These are phyloP conservation scores for Aspergillus bertholletiae DNA, from an alignment of 495 filamentous ascomycete genomes.

Conservation along the genomic window DNA sequence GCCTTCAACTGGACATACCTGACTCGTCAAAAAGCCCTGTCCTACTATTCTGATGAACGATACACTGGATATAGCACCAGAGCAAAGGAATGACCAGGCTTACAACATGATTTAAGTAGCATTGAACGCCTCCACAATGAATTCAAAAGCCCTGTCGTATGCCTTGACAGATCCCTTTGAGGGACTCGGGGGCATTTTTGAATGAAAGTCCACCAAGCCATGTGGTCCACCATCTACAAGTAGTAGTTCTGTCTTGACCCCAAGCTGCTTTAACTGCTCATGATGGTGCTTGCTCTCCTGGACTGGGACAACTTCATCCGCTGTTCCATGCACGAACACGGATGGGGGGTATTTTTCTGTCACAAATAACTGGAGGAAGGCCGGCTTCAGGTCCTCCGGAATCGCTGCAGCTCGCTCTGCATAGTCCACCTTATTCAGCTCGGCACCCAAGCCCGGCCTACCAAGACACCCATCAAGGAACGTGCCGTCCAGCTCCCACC, in stretches of 20 bases:
- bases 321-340: constrained; percentile 29
- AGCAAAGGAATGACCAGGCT: too few relatives aligned
- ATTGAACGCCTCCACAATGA: constrained; percentile 12
- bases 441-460: constrained; percentile 9
- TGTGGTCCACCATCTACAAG: constrained; percentile 14
- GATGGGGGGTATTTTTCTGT: constrained; percentile 26
- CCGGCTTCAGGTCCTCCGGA: constrained; percentile 16
- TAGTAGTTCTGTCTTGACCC: constrained; percentile 12
- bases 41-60: too few relatives aligned
- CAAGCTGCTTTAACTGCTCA: constrained; percentile 12
- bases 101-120: too few relatives aligned
- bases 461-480: constrained; percentile 18
- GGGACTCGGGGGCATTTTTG: neutral
- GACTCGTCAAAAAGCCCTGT: too few relatives aligned
- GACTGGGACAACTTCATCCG: constrained; percentile 25
- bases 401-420: constrained; percentile 11
- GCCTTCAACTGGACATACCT: too few relatives aligned
- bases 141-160: constrained; percentile 10
- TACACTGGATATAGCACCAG: too few relatives aligned
- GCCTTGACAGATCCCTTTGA: constrained; percentile 8
- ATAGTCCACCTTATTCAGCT: constrained; percentile 10
- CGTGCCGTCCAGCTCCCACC: constrained; percentile 15
- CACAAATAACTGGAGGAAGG: constrained; percentile 29
- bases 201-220: constrained; percentile 12
- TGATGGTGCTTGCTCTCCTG: constrained; percentile 20